Percentiles rank a stretch among this genome's conserved stretches.
phyloP scores from a whole-genome alignment of 75 land plant genomes.

The Selaginella tamariscina region DNA sequence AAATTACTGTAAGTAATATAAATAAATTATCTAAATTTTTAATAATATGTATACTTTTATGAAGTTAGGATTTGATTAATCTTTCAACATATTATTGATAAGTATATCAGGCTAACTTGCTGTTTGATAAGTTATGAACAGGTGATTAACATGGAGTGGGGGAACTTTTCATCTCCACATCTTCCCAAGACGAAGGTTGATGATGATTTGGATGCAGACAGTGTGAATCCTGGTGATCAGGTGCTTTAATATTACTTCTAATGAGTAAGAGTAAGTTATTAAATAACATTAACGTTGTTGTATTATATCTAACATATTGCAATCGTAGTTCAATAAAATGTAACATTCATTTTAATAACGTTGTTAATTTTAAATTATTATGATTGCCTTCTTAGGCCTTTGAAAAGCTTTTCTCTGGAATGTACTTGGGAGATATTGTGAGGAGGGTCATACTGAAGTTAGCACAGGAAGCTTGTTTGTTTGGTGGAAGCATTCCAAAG shows the following conservation, averaged over 20 bases:
- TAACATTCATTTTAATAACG: background rate
- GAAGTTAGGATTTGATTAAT: too few relatives aligned
- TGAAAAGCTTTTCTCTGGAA: slow-evolving; percentile 1
- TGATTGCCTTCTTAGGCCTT: background rate
- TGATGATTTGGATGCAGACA: slow-evolving; percentile 2
- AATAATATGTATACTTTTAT: too few relatives aligned
- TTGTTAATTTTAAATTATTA: background rate
- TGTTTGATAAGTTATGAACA: slow-evolving; percentile 31
- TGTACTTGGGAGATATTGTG: slow-evolving; percentile 11
- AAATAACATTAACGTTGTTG: too few relatives aligned
- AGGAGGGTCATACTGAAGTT: background rate
- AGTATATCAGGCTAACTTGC: slow-evolving; percentile 47
- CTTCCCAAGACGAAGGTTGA: background rate
- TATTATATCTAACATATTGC: too few relatives aligned
- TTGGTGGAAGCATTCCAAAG: background rate
- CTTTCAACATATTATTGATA: too few relatives aligned
- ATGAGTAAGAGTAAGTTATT: too few relatives aligned
- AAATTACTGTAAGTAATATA: background rate
- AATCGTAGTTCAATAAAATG: too few relatives aligned
- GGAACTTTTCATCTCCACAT: background rate
- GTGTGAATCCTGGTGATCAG: slow-evolving; percentile 8
- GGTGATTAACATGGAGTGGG: slow-evolving; percentile 12
- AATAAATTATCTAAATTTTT: too few relatives aligned
- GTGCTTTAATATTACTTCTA: too few relatives aligned
- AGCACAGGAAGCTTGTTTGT: background rate